These are phyloP conservation scores for Zygnema circumcarinatum DNA, from an alignment of 139 green algal genomes.

Conservation along the genomic window DNA sequence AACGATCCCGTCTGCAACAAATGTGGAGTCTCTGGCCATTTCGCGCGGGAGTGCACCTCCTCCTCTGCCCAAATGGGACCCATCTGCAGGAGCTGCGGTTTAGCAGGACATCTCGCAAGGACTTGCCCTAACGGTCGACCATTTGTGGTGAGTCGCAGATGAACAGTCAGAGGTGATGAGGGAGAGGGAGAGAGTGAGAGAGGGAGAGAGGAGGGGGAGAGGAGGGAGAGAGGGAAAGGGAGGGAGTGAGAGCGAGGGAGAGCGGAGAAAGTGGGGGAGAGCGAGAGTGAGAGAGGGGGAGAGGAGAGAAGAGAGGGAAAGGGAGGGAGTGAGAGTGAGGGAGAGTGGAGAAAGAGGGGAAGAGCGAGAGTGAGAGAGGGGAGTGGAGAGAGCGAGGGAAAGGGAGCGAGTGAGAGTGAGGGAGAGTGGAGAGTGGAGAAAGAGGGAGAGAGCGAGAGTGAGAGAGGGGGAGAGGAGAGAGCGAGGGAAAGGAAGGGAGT, in stretches of 20 bases:
- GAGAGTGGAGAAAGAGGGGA: too few relatives aligned
- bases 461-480: too few relatives aligned
- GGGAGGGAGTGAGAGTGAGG: too few relatives aligned
- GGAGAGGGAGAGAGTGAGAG: background rate
- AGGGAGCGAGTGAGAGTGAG: too few relatives aligned
- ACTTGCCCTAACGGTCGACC: conserved; percentile 34
- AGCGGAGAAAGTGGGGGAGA: too few relatives aligned
- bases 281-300: too few relatives aligned
- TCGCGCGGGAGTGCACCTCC: conserved; percentile 18
- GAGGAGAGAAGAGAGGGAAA: too few relatives aligned
- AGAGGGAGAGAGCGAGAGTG: too few relatives aligned
- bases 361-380: too few relatives aligned
- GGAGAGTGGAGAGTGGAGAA: too few relatives aligned
- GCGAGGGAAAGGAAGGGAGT: too few relatives aligned
- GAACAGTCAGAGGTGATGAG: background rate
- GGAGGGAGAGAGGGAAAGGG: conserved; percentile 6
- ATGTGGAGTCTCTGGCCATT: conserved; percentile 43
- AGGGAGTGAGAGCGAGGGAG: background rate
- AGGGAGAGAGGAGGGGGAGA: background rate
- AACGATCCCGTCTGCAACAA: conserved; percentile 52
- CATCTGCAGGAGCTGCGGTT: background rate
- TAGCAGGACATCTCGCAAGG: conserved; percentile 34
- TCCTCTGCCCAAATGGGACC: background rate
- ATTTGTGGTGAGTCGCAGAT: conserved; percentile 17
- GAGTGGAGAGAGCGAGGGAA: too few relatives aligned